A percentile compares a stretch with the other conserved stretches of the same genome.
These are phyloP conservation scores for Saccharomycopsis fermentans DNA, from an alignment of 805 yeast species.

Conservation along the genomic window DNA sequence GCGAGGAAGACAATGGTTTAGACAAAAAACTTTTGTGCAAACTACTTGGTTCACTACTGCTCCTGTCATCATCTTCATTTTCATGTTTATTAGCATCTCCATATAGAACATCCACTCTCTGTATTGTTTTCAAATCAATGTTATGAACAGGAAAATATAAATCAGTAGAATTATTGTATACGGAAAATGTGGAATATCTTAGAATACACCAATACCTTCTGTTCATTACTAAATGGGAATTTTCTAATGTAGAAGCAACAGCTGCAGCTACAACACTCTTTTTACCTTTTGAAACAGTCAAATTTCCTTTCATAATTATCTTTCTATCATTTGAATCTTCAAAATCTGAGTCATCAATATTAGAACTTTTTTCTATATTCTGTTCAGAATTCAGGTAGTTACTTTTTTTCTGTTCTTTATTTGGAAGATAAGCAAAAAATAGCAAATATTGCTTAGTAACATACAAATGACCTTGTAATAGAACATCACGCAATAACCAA, in stretches of 20 bases:
- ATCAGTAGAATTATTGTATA: constrained; percentile 64
- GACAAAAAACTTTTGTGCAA: not conserved
- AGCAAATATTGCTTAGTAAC: constrained; percentile 54
- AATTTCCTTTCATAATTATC: constrained; percentile 38
- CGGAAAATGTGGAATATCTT: constrained; percentile 54
- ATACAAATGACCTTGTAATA: constrained; percentile 78
- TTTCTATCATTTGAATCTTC: constrained; percentile 18
- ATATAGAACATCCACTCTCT: constrained; percentile 42
- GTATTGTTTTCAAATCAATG: constrained; percentile 58
- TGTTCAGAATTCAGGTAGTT: not conserved
- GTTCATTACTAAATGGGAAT: not conserved
- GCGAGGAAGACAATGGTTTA: not conserved
- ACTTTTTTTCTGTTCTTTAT: not conserved
- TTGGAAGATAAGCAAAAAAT: constrained; percentile 73
- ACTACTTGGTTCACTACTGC: not conserved
- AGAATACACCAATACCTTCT: constrained; percentile 72
- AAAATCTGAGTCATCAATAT: not conserved
- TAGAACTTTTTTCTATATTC: not conserved
- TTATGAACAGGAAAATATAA: constrained; percentile 75
- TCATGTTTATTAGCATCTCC: not conserved
- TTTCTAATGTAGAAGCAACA: constrained; percentile 24
- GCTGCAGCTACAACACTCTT: not conserved
- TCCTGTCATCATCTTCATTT: not conserved
- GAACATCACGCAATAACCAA: constrained; percentile 75
- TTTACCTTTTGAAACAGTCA: constrained; percentile 31